Evolutionary conservation across 176 grass and related monocot genomes (phyloP).

Genomic region (Cenchrus purpureus): DNA sequence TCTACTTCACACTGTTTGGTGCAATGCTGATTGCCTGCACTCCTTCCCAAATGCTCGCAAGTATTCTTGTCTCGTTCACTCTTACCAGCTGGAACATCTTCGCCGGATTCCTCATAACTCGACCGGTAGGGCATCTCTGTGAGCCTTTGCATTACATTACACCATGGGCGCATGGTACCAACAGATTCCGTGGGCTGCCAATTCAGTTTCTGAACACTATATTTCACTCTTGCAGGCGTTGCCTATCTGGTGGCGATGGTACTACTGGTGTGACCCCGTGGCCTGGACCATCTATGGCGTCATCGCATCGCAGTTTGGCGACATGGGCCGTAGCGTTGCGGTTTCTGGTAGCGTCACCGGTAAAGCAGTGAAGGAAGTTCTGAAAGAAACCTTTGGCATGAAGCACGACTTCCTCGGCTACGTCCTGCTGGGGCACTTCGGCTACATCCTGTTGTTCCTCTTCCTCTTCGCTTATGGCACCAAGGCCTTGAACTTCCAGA

Average conservation of each 20-base stretch:
- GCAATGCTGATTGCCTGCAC: conserved; percentile 74
- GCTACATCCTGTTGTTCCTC: conserved; percentile 58
- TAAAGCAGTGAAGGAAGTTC: conserved; percentile 48
- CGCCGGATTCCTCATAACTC: conserved; percentile 63
- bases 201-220: background rate
- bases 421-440: conserved; percentile 53
- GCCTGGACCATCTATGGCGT: conserved; percentile 72
- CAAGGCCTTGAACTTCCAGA: conserved; percentile 74
- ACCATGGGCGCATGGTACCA: background rate
- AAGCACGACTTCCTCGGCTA: conserved; percentile 60
- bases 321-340: background rate
- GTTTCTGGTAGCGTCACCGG: background rate
- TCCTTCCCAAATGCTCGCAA: conserved; percentile 62
- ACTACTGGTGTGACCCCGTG: conserved; percentile 69
- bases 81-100: conserved; percentile 77
- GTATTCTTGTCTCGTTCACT: conserved; percentile 60
- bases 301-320: conserved; percentile 57
- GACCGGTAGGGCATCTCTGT: conserved; percentile 57
- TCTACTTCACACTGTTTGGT: conserved; percentile 68
- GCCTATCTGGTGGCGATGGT: conserved; percentile 89
- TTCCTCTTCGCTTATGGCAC: conserved; percentile 66
- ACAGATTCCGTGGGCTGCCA: background rate
- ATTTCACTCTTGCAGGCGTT: conserved; percentile 43
- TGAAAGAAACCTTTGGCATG: conserved; percentile 50
- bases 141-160: background rate